A percentile compares a stretch with the other conserved stretches of the same genome.
Conservation (phyloP, 108 stramenopile genomes). For the Aureococcus anophagefferens region DNA sequence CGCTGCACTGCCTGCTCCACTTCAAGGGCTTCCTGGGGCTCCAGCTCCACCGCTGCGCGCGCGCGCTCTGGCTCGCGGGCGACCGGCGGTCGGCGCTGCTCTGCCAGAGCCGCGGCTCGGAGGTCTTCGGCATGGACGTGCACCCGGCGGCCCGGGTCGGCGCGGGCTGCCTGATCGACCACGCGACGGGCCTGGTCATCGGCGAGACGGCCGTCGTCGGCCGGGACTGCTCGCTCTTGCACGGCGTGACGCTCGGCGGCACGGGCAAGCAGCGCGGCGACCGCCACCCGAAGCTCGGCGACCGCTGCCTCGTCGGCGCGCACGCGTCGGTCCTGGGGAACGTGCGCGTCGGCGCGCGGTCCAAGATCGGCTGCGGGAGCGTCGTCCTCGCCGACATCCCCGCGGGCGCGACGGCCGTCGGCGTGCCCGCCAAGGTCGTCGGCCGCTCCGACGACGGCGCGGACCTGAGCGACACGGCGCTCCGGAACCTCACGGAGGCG, state of each 20-base stretch:
- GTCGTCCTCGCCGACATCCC: conserved; percentile 41
- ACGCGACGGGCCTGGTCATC: conserved; percentile 51
- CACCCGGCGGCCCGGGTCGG: conserved; percentile 53
- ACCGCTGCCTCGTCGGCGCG: conserved; percentile 52
- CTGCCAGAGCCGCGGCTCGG: conserved; percentile 65
- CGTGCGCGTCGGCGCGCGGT: conserved; percentile 39
- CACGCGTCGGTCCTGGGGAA: conserved; percentile 55
- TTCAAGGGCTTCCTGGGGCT: conserved; percentile 49
- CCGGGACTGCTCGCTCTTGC: conserved; percentile 42
- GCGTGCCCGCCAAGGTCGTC: conserved; percentile 42
- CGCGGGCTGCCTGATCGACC: conserved; percentile 50
- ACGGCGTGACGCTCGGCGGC: conserved; percentile 54
- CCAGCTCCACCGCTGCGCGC: conserved; percentile 37
- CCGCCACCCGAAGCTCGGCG: conserved; percentile 61
- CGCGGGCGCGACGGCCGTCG: conserved; percentile 42
- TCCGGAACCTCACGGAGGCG: too few relatives aligned
- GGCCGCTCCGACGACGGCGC: too few relatives aligned
- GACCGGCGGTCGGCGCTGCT: conserved; percentile 46
- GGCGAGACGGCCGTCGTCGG: conserved; percentile 57
- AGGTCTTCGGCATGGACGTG: conserved; percentile 66
- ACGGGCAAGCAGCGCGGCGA: conserved; percentile 51
- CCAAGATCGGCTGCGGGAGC: conserved; percentile 41
- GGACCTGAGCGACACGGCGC: too few relatives aligned
- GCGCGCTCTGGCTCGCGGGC: conserved; percentile 27
- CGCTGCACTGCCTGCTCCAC: conserved; percentile 52